These are phyloP conservation scores for Stagonosporopsis rhizophila DNA, from an alignment of 2,329 filamentous ascomycete genomes.

Conservation along the genomic window DNA sequence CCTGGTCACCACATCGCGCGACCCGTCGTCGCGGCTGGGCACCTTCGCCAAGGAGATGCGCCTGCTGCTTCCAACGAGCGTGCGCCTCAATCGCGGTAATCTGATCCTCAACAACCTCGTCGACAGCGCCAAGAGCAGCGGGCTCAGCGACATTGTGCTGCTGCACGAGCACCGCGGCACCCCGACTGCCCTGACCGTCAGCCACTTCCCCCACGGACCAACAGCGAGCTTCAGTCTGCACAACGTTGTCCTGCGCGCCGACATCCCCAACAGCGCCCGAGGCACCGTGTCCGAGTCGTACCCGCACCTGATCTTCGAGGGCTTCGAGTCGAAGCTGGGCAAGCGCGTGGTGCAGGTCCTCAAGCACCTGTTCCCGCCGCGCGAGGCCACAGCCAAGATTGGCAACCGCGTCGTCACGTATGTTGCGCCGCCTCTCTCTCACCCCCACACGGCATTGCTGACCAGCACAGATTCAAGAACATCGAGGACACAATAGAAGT, in stretches of 20 bases:
- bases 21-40: conserved; percentile 82
- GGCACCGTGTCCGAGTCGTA: conserved; percentile 93
- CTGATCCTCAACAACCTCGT: conserved; percentile 86
- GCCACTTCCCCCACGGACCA: conserved; percentile 86
- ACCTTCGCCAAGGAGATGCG: conserved; percentile 93
- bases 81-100: conserved; percentile 90
- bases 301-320: conserved; percentile 94
- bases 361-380: conserved; percentile 92
- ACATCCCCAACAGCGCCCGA: conserved; percentile 85
- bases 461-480: conserved; percentile 66
- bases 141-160: conserved; percentile 78
- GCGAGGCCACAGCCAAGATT: conserved; percentile 78
- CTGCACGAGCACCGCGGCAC: conserved; percentile 88
- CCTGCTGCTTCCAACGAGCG: conserved; percentile 80
- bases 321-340: conserved; percentile 83
- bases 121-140: conserved; percentile 77
- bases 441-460: background rate
- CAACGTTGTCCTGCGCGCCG: conserved; percentile 90
- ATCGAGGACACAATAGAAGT: conserved; percentile 89
- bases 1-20: conserved; percentile 88
- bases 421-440: background rate
- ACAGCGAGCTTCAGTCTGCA: conserved; percentile 88
- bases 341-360: conserved; percentile 85
- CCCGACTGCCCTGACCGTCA: conserved; percentile 86
- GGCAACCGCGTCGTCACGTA: conserved; percentile 84